Percentiles rank a stretch among this genome's conserved stretches.
phyloP scores from a whole-genome alignment of 148 eudicot species.

The Rhododendron henanense region DNA sequence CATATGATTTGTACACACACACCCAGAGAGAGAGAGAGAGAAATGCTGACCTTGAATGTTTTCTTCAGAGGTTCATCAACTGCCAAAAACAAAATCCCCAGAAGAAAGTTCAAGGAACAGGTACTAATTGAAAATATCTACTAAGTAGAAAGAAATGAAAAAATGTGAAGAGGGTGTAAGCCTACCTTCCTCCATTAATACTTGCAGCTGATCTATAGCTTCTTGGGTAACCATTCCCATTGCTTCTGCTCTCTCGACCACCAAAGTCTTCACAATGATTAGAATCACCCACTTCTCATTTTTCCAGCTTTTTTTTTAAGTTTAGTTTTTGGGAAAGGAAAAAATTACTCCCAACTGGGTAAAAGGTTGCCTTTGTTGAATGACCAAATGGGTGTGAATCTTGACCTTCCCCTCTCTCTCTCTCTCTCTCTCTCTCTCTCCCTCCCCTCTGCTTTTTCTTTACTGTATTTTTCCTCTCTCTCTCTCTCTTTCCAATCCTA shows the following conservation, averaged over 20 bases:
- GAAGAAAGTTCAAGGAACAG: not conserved
- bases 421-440: not conserved
- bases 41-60: slow-evolving; percentile 49
- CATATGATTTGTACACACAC: not conserved
- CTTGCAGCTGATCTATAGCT: slow-evolving; percentile 33
- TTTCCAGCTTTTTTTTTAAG: not conserved
- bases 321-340: not conserved
- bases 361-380: not conserved
- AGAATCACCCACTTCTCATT: not conserved
- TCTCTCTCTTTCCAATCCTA: not conserved
- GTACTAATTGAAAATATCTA: not conserved
- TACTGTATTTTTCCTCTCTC: no score
- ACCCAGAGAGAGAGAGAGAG: not conserved
- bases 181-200: slow-evolving; percentile 42
- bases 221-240: slow-evolving; percentile 42
- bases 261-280: not conserved
- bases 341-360: no score
- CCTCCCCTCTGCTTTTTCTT: not conserved
- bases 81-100: slow-evolving; percentile 21
- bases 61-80: slow-evolving; percentile 47
- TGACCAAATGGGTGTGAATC: not conserved
- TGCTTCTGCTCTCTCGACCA: not conserved
- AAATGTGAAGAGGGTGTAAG: not conserved
- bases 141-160: not conserved
- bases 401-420: not conserved